These are phyloP conservation scores for Pseudopithomyces maydicus DNA, from an alignment of 2,329 filamentous ascomycete genomes.

Conservation along the genomic window DNA sequence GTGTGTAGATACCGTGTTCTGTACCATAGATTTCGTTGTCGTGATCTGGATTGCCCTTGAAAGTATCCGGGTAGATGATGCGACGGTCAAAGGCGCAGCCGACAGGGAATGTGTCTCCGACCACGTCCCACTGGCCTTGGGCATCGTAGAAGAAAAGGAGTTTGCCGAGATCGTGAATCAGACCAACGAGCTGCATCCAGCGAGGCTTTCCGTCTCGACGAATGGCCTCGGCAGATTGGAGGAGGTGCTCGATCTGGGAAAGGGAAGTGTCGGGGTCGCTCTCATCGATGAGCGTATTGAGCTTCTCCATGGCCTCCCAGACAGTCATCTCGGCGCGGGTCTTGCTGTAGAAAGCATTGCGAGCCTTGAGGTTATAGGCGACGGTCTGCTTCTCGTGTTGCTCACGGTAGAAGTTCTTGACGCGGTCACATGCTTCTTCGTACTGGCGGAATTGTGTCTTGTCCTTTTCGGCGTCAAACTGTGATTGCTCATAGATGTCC, in stretches of 20 bases:
- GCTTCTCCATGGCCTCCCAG: constrained; percentile 91
- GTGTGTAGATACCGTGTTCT: constrained; percentile 77
- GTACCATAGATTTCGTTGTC: constrained; percentile 74
- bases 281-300: constrained; percentile 89
- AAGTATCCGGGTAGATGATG: constrained; percentile 83
- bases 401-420: constrained; percentile 84
- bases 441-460: constrained; percentile 83
- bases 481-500: constrained; percentile 62
- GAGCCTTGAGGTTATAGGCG: constrained; percentile 82
- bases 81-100: constrained; percentile 74
- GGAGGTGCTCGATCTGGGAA: constrained; percentile 85
- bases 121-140: constrained; percentile 91
- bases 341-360: constrained; percentile 70
- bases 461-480: constrained; percentile 77
- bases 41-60: constrained; percentile 76
- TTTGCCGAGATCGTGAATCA: constrained; percentile 82
- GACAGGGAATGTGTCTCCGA: constrained; percentile 83
- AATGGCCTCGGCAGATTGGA: constrained; percentile 89
- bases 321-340: constrained; percentile 78
- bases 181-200: constrained; percentile 79
- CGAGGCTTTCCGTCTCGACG: constrained; percentile 80
- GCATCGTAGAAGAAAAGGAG: constrained; percentile 80
- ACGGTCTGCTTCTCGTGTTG: constrained; percentile 75
- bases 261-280: constrained; percentile 88
- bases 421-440: constrained; percentile 79